Conservation (phyloP, 2,329 filamentous ascomycete species). For the Neoascochyta sp. region DNA sequence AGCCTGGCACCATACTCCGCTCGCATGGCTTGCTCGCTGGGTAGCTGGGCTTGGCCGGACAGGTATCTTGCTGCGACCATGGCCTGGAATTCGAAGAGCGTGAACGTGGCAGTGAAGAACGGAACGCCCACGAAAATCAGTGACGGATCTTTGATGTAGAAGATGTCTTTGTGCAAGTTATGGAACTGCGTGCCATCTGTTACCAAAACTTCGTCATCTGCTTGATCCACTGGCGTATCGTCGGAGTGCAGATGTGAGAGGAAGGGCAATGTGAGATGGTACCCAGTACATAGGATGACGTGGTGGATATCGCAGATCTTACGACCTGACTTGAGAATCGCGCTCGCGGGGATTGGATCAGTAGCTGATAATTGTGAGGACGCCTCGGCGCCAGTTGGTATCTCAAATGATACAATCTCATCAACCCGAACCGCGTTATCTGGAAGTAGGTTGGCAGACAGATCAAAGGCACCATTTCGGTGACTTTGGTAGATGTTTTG, state of each 20-base stretch:
- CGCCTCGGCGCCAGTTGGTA: not conserved
- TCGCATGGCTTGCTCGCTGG: constrained; percentile 43
- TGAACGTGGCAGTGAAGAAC: constrained; percentile 65
- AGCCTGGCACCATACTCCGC: constrained; percentile 40
- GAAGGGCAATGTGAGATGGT: constrained; percentile 65
- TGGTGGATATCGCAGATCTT: constrained; percentile 55
- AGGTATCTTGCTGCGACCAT: constrained; percentile 58
- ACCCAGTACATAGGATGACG: constrained; percentile 65
- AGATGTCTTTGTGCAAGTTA: constrained; percentile 68
- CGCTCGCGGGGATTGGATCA: constrained; percentile 47
- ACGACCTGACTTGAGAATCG: constrained; percentile 53
- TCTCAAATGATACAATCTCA: constrained; percentile 50
- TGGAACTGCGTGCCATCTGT: constrained; percentile 62
- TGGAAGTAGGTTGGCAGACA: constrained; percentile 54
- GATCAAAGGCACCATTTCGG: constrained; percentile 58
- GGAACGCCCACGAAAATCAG: constrained; percentile 63
- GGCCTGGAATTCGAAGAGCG: constrained; percentile 67
- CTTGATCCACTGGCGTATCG: constrained; percentile 44
- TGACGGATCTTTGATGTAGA: constrained; percentile 65
- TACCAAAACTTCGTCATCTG: constrained; percentile 54
- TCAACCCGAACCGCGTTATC: constrained; percentile 51
- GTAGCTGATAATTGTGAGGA: constrained; percentile 9
- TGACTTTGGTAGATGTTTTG: constrained; percentile 54
- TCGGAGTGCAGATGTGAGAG: constrained; percentile 51
- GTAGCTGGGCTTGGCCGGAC: constrained; percentile 50